Percentiles rank a stretch among this genome's conserved stretches.
These are phyloP conservation scores for Xylaria sp. DNA, from an alignment of 2,329 filamentous ascomycete genomes.

Conservation along the genomic window DNA sequence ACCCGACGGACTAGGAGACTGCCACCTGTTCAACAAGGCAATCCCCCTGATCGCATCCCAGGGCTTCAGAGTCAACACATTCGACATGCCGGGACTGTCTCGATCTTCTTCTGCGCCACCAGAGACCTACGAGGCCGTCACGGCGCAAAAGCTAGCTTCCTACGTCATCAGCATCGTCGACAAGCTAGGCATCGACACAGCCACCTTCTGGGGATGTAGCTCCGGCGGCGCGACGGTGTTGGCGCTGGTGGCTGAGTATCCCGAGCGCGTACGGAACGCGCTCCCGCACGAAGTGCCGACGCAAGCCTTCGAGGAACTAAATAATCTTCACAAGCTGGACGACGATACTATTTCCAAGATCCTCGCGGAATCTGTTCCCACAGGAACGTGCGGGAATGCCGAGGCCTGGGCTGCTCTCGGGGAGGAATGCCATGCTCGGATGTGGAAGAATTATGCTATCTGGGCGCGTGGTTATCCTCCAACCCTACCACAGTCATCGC, in stretches of 20 bases:
- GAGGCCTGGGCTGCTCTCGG: slow-evolving; percentile 35
- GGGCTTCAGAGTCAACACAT: slow-evolving; percentile 36
- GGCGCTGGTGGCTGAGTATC: slow-evolving; percentile 30
- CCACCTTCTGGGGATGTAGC: slow-evolving; percentile 39
- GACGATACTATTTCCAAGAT: slow-evolving; percentile 32
- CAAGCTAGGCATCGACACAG: slow-evolving; percentile 30
- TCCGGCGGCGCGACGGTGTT: slow-evolving; percentile 37
- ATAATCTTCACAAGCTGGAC: slow-evolving; percentile 21
- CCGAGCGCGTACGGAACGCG: slow-evolving; percentile 36
- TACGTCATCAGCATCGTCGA: slow-evolving; percentile 37
- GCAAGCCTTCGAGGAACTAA: slow-evolving; percentile 24
- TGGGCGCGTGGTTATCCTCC: slow-evolving; percentile 38
- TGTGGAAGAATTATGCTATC: slow-evolving; percentile 38
- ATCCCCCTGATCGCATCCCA: slow-evolving; percentile 28
- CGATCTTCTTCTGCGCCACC: slow-evolving; percentile 31
- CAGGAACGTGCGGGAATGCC: slow-evolving; percentile 20
- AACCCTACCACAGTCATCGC: slow-evolving; percentile 27
- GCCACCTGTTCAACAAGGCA: slow-evolving; percentile 37
- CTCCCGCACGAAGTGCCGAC: slow-evolving; percentile 38
- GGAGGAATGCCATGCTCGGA: slow-evolving; percentile 27
- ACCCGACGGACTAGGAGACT: slow-evolving; percentile 37
- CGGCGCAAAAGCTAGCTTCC: slow-evolving; percentile 35
- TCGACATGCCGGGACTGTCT: slow-evolving; percentile 40
- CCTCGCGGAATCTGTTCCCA: background rate
- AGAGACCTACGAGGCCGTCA: slow-evolving; percentile 31